Base-by-base conservation (phyloP, 768 basidiomycete genomes). In the Pisolithus tinctorius region DNA sequence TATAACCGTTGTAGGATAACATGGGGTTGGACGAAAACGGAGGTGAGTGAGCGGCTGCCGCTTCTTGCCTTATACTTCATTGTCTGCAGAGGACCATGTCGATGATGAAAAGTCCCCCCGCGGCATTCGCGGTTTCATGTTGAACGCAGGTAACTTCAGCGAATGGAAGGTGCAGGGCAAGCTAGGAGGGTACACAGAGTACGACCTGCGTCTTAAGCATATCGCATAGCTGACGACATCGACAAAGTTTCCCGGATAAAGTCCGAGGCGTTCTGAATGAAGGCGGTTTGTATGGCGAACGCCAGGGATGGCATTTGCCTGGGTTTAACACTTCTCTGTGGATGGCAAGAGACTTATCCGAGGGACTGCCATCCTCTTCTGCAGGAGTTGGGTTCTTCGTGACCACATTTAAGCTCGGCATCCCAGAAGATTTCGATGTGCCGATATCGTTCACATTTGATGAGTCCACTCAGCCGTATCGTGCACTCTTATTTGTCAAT, bases 371-470 rank as follows among this genome's bases (percentile, higher is more conserved):
- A 0, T 63, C 70, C 39, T 69, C 69, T 7, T 54, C 64, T 14
- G 79, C 89, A 4, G 90, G 90, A 14, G 77, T 90, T 25, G 90
- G 89, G 6, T 91, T 92, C 71, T 92, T 90, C 62, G 76, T 86
- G 20, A 83, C 88, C 6, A 84, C 80, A 0, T 87, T 93, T 65
- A 69, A 79, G 13, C 68, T 92, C 37, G 60, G 76, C 41, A 72
- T 91, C 29, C 79, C 83, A 0, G 55, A 63, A 10, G 80, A 74
- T 20, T 65, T 79, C n/a, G 90, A 92, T 58, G 76, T 80, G 4
- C 79, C 79, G 55, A 68, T 91, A 58, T 85, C 84, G 13, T 88
- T 91, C 61, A 79, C 74, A 1, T 91, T 90, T 61, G 77, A 82
- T 45, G 75, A 82, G 44, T 65, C 74, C 1, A 74, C 74, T 4